Evolutionary conservation across 129 eudicot species (phyloP), one percentile per base, ranked within the genome.

Genomic region (Flaveria ramosissima): DNA sequence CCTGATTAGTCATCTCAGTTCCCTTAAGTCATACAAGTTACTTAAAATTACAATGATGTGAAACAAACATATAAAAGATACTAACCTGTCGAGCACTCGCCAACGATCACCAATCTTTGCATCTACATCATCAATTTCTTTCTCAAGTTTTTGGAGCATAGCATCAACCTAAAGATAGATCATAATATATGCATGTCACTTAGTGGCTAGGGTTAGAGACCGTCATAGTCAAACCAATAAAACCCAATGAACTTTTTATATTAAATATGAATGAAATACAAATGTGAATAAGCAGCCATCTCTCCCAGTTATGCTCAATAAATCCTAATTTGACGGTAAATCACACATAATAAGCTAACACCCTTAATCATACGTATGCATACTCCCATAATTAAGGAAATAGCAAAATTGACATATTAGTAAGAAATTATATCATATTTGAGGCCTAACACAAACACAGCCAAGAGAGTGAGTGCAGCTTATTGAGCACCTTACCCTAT

Each of bases 41-140:
- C 46, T 13, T 65, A 0, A 56, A 80, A 10, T 8, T 0, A 15
- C 15, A 13, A 66, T 66, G 36, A 30, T 36, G 41, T 6, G 41
- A 6, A 32, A 63, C 13, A 82, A 60, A 1, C 10, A 13, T 13
- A 11, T 30, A 62, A 19, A 14, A 7, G 24, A 20, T 32, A 77
- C 42, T 63, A 20, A 94, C 99, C 93, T 85, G 78, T 95, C 99
- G 68, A 95, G 99, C 52, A 95, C 80, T 63, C 96, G 84, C 92
- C 96, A 95, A 14, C 94, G 88, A 67, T 95, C 97, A 48, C 99
- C 99, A 71, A 95, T 95, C 78, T 89, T 88, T 23, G 94, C 96
- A 85, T 95, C 99, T 75, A 95, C 99, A 63, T 89, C 99, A 88
- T 95, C 99, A 68, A 95, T 91, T 78, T 95, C 99, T 73, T 91